Evolutionary conservation across 2,329 filamentous ascomycete genomes (phyloP), one percentile per base, ranked within the genome.

Genomic region (Purpureocillium lavendulum): DNA sequence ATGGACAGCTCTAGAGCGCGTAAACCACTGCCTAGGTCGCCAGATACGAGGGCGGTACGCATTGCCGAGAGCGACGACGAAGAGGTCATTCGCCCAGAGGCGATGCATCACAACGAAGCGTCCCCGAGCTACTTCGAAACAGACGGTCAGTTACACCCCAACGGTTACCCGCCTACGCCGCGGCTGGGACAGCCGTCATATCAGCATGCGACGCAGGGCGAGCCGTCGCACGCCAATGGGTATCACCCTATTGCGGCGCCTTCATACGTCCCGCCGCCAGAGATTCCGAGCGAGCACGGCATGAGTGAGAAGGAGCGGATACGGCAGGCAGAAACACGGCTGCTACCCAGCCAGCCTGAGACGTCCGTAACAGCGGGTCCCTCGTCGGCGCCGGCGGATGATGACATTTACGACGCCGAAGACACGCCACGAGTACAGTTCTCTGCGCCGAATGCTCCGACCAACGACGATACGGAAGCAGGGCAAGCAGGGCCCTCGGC

Each of bases 251-350:
- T 42, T 16, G 47, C 53, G 6, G 53, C 68, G 47, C 63, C 75
- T 37, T 59, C 70, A 40, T 71, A 75, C 49, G 56, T 81, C 13
- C 75, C 80, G 24, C 75, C 75, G 4, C 80, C 82, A n/a, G 66
- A 74, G 24, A 50, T 80, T 14, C 65, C 69, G 10, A 64, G 73
- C 11, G 79, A 87, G 40, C 74, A 75, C 43, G 71, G 66, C 4
- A 64, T 88, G 26, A 79, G 82, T 11, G 92, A 97, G 47, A 96
- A 96, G 60, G 82, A 94, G 43, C 80, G 82, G 36, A 64, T 92
- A 42, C 77, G 82, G 35, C 77, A 77, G 42, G 87, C 87, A 31
- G 89, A 96, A 62, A 75, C 82, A 48, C 75, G 81, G 35, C 65
- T 96, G 5, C 62, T 96, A 16, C 90, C 90, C 2, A 95, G 88